phyloP scores from a whole-genome alignment of 495 filamentous ascomycete genomes.

The Penicillium dipodomyicola region DNA sequence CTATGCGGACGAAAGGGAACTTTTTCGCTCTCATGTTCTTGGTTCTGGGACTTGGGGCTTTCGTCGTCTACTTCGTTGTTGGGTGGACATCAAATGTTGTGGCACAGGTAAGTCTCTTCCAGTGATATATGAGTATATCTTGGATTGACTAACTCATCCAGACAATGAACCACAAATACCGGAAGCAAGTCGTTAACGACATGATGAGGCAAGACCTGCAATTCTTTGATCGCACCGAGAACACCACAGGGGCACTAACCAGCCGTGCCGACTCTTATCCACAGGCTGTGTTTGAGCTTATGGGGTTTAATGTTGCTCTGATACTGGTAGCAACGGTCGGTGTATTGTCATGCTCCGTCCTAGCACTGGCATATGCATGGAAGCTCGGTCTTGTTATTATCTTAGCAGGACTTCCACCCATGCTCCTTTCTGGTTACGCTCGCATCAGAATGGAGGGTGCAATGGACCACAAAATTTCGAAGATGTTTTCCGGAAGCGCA shows the following conservation, averaged over 20 bases:
- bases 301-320: conserved; percentile 42
- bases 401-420: conserved; percentile 49
- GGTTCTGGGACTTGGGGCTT: conserved; percentile 48
- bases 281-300: conserved; percentile 31
- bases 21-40: conserved; percentile 67
- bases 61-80: conserved; percentile 50
- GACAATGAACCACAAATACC: conserved; percentile 45
- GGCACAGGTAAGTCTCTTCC: conserved; percentile 22
- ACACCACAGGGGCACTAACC: conserved; percentile 61
- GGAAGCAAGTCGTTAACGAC: conserved; percentile 57
- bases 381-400: conserved; percentile 54
- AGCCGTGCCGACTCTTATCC: conserved; percentile 58
- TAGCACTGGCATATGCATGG: conserved; percentile 46
- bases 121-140: background rate
- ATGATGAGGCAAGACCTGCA: conserved; percentile 55
- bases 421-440: conserved; percentile 51
- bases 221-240: conserved; percentile 60
- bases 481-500: conserved; percentile 49
- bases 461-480: conserved; percentile 52
- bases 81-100: conserved; percentile 53
- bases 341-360: conserved; percentile 34
- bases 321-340: conserved; percentile 37
- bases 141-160: background rate
- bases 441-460: conserved; percentile 42
- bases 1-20: conserved; percentile 30